These are phyloP conservation scores for Apophysomyces trapeziformis DNA, from an alignment of 371 early-diverging fungal species.

Conservation along the genomic window DNA sequence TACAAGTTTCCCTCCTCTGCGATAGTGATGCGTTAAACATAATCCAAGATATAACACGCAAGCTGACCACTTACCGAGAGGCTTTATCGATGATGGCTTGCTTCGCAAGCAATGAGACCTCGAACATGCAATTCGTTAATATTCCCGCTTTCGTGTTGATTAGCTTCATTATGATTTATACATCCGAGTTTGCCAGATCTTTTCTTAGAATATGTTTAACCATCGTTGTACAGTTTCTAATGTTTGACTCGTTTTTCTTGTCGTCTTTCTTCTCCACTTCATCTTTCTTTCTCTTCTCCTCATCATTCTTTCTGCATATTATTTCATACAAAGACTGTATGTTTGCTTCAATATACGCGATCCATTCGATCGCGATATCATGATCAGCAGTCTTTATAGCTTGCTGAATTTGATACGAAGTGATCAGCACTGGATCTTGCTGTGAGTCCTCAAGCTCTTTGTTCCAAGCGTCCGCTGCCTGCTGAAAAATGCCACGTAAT, in stretches of 20 bases:
- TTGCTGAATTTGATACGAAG: background rate
- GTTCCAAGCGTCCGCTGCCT: background rate
- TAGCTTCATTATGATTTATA: background rate
- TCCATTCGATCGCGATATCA: background rate
- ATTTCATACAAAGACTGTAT: background rate
- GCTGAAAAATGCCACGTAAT: background rate
- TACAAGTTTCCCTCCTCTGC: background rate
- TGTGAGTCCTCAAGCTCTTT: background rate
- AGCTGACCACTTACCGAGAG: background rate
- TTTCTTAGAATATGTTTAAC: background rate
- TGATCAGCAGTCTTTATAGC: background rate
- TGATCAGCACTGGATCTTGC: background rate
- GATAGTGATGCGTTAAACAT: background rate
- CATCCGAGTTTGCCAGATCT: background rate
- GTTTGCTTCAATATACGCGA: background rate
- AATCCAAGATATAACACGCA: background rate
- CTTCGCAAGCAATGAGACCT: background rate
- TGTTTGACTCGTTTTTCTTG: slow-evolving; percentile 11
- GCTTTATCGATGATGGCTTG: background rate
- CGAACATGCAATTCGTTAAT: background rate
- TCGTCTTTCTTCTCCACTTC: slow-evolving; percentile 3
- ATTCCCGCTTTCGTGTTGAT: background rate
- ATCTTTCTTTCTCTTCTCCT: slow-evolving; percentile 1
- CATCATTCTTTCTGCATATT: background rate
- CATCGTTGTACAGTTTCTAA: slow-evolving; percentile 3